Evolutionary conservation across 2,329 filamentous ascomycete genomes (phyloP), one percentile per base, ranked within the genome.

Genomic region (Trichoderma pleuroti): DNA sequence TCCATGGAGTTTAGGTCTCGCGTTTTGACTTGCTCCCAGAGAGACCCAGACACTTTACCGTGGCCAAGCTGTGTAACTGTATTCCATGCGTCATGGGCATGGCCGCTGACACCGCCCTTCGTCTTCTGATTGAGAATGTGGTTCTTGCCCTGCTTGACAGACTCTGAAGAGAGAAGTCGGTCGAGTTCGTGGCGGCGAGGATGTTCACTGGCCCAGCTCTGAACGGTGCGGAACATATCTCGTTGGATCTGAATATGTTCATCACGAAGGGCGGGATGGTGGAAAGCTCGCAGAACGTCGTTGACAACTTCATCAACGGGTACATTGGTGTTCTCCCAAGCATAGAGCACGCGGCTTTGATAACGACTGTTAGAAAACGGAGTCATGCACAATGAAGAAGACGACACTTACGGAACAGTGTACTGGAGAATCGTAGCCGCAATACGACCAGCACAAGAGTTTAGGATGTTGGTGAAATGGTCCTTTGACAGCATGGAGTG

Each of bases 281-380:
- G 96, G 83, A 98, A 97, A 12, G 93, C 90, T 28, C 88, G 88
- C 60, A 94, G 83, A 52, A 97, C 89, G 75, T 98, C 95, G 73
- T 93, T 85, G 73, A 94, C 85, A 0, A 98, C 91, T 80, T 97
- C 92, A 46, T 97, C 88, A 5, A 96, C 91, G 0, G 93, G 89
- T 0, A 97, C 90, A 56, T 91, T 89, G 3, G 92, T 88, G 78
- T 98, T 92, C 74, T 98, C 93, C 93, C 94, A 98, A 4, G 94
- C 95, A 78, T 95, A 97, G 24, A 99, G 86, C 61, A 98, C 84
- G 42, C 95, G 92, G 2, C 87, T 89, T 32, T 26, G 10, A 26
- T 7, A 18, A 52, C 4, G 4, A 26, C 26, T 24, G 28, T 52
- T n/a, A 64, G 26, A 46, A 64, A 28, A 26, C 16, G 49, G 6